A percentile compares a stretch with the other conserved stretches of the same genome.
Evolutionary conservation across 768 basidiomycete genomes (phyloP).

Genomic region (Hygrocybe coccinea): DNA sequence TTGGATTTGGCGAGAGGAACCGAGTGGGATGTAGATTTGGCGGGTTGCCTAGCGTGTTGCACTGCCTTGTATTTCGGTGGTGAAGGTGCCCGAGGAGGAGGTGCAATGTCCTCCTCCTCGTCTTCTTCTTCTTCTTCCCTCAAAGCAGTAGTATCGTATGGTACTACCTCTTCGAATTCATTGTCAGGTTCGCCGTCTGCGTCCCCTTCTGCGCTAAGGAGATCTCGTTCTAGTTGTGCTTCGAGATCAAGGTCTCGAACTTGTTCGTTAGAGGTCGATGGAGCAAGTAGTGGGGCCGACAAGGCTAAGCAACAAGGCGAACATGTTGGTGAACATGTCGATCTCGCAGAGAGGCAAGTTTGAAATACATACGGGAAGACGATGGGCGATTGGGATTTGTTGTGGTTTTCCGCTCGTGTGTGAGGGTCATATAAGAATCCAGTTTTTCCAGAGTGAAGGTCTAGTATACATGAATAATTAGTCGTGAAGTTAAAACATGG

Average conservation of each 20-base stretch:
- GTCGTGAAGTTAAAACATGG: not conserved
- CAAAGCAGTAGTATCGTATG: conserved; percentile 19
- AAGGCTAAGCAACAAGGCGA: conserved; percentile 17
- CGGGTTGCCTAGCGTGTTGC: conserved; percentile 18
- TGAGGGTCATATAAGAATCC: conserved; percentile 57
- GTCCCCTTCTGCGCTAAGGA: conserved; percentile 18
- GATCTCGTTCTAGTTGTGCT: conserved; percentile 27
- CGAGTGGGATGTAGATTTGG: conserved; percentile 19
- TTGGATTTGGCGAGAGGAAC: conserved; percentile 14
- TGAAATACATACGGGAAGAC: conserved; percentile 32
- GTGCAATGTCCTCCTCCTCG: conserved; percentile 28
- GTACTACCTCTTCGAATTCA: conserved; percentile 41
- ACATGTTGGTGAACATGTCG: conserved; percentile 6
- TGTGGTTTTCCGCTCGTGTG: conserved; percentile 44
- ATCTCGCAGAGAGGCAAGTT: conserved; percentile 1
- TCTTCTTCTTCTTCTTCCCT: conserved; percentile 36
- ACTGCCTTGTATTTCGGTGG: conserved; percentile 33
- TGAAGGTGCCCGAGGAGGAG: conserved; percentile 20
- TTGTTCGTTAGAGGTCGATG: conserved; percentile 21
- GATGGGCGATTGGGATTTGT: conserved; percentile 18
- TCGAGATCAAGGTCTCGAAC: conserved; percentile 15
- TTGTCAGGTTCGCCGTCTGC: conserved; percentile 36
- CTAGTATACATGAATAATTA: conserved; percentile 32
- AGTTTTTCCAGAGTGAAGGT: conserved; percentile 71
- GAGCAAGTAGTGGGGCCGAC: conserved; percentile 19